A percentile compares a stretch with the other conserved stretches of the same genome.
phyloP scores from a whole-genome alignment of 805 yeast species.

The Maudiozyma turicensis region DNA sequence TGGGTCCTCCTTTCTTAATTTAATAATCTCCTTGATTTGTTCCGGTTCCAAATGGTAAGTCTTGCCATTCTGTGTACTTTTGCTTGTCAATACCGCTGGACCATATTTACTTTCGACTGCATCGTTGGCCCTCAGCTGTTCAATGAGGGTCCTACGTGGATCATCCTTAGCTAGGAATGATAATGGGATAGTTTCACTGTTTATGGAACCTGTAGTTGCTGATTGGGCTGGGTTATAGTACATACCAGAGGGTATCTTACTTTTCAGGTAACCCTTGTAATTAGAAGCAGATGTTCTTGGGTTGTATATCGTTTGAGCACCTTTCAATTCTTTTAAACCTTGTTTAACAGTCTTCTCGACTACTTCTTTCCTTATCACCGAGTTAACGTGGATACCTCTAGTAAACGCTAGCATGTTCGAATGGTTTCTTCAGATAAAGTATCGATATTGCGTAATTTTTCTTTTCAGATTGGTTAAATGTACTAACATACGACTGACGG shows the following conservation, averaged over 20 bases:
- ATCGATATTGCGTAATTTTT: too few species aligned
- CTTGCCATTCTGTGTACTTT: conserved; percentile 21
- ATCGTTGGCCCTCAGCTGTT: conserved; percentile 16
- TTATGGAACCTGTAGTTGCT: conserved; percentile 39
- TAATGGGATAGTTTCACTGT: conserved; percentile 48
- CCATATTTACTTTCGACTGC: conserved; percentile 31
- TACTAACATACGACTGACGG: too few species aligned
- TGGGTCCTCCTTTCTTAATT: conserved; percentile 50
- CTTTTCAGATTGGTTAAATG: too few species aligned
- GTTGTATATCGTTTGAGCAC: conserved; percentile 36
- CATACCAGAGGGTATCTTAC: conserved; percentile 46
- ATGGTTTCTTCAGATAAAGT: too few species aligned
- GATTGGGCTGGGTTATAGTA: conserved; percentile 58
- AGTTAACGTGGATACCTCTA: conserved; percentile 11
- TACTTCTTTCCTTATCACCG: conserved; percentile 6
- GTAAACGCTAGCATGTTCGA: conserved; percentile 6
- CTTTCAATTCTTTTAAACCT: conserved; percentile 6
- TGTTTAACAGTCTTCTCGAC: conserved; percentile 7
- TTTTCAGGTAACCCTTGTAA: conserved; percentile 38
- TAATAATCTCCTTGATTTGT: conserved; percentile 47
- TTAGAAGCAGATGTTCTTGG: conserved; percentile 55
- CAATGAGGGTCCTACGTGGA: conserved; percentile 38
- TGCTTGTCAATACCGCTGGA: conserved; percentile 31
- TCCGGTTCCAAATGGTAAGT: conserved; percentile 48
- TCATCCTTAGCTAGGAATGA: conserved; percentile 58